Conservation (phyloP, 169 alveolate species). For the Plasmodium vivax region DNA sequence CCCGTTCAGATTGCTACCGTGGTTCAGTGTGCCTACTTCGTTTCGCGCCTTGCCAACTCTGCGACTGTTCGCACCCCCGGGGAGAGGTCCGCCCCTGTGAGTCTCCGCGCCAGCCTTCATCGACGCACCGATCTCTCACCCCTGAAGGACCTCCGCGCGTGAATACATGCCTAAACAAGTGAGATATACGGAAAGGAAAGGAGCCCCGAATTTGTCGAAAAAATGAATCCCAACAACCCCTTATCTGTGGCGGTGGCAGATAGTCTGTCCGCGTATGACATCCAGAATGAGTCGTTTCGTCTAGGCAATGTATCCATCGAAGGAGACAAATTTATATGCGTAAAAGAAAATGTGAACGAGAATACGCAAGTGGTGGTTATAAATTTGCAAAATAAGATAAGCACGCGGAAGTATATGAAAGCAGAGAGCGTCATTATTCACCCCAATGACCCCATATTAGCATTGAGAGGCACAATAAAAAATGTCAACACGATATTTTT, state of each 20-base stretch:
- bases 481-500: conserved; percentile 79
- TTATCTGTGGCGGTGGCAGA: conserved; percentile 78
- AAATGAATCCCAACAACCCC: conserved; percentile 77
- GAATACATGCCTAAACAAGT: neutral
- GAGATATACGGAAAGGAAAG: neutral
- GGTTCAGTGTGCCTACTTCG: neutral
- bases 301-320: conserved; percentile 80
- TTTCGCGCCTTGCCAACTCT: neutral
- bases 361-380: conserved; percentile 80
- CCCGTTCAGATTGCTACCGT: neutral
- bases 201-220: conserved; percentile 18
- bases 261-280: conserved; percentile 76
- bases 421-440: conserved; percentile 97
- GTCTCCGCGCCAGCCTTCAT: neutral
- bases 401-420: conserved; percentile 94
- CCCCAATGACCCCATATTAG: conserved; percentile 94
- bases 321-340: conserved; percentile 78
- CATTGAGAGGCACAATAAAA: conserved; percentile 92
- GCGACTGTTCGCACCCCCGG: neutral
- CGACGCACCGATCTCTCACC: neutral
- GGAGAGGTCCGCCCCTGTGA: neutral
- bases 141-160: neutral
- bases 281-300: conserved; percentile 77
- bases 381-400: conserved; percentile 77
- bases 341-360: conserved; percentile 77